phyloP scores from a whole-genome alignment of 1,284 basidiomycete genomes.

The Exobasidium rhododendri region DNA sequence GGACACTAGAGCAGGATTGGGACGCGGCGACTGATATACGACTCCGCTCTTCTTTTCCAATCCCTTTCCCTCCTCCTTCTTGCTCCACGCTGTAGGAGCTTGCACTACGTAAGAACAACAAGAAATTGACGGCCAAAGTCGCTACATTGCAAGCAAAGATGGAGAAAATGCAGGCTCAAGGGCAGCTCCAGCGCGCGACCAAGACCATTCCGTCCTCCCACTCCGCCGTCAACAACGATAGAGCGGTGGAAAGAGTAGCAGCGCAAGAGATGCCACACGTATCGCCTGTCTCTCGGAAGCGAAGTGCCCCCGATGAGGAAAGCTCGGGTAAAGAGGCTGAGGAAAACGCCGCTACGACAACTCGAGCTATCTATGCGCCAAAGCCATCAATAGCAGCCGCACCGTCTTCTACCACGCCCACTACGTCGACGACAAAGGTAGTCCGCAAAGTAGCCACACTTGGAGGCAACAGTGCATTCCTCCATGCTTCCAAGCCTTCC shows the following conservation, averaged over 20 bases:
- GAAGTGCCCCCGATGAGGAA: not conserved
- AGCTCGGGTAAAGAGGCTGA: not conserved
- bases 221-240: not conserved
- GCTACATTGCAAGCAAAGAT: slow-evolving; percentile 19
- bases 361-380: not conserved
- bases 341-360: not conserved
- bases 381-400: not conserved
- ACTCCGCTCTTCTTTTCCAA: too few species aligned
- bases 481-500: not conserved
- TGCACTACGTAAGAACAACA: slow-evolving; percentile 36
- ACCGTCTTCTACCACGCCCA: too few species aligned
- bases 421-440: not conserved
- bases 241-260: not conserved
- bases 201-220: not conserved
- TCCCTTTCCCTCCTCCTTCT: not conserved
- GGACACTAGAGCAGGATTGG: not conserved
- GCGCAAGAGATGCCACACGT: not conserved
- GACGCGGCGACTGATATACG: not conserved
- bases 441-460: not conserved
- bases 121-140: slow-evolving; percentile 27
- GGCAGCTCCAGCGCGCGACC: not conserved
- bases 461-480: too few species aligned
- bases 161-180: slow-evolving; percentile 19
- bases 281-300: not conserved
- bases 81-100: slow-evolving; percentile 24